Evolutionary conservation across 2,329 filamentous ascomycete species (phyloP), one percentile per base, ranked within the genome.

Genomic region (Phyllosticta ampelicida): DNA sequence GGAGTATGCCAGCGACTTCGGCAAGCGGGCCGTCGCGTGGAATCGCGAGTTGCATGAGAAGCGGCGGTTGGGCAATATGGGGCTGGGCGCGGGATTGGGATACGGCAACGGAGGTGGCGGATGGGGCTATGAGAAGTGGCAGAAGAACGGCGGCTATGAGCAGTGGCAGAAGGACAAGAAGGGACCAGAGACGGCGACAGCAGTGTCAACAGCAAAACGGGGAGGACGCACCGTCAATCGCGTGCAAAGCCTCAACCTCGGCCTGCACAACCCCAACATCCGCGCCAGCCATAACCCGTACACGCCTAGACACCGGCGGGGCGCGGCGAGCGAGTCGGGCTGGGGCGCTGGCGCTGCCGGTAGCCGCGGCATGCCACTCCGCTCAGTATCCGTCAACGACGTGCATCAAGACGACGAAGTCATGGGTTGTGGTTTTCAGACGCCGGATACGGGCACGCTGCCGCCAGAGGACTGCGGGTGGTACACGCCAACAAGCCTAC

Each of bases 1-100:
- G 44, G 59, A 58, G 6, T 63, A 63, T 55, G 66, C 64, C 11
- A 50, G 63, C 18, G 61, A 67, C n/a, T 44, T 66, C 4, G 64
- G 62, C 10, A 57, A 59, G 44, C 11, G 36, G 6, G 36, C 36
- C 11, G 36, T n/a, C 13, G 36, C 36, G n/a, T 44, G 36, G 36
- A 44, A 44, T 16, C n/a, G 36, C 6, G 36, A 44, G 4, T n/a
- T 44, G 13, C 36, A 44, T 8, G 36, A 44, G n/a, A 44, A 44
- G 36, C 11, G 36, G 16, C 36, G 36, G 3, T 16, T 44, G 6
- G 36, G 36, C 1, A n/a, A n/a, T 16, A 44, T 44, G 3, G 36
- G 13, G 13, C 36, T 44, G 5, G 36, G 36, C 13, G 36, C 36
- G 3, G 36, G 36, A 44, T 8, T 44, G 16, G 36, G 36, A 16